phyloP scores from a whole-genome alignment of 2,329 filamentous ascomycete species.

The Ophioceras dolichostomum region DNA sequence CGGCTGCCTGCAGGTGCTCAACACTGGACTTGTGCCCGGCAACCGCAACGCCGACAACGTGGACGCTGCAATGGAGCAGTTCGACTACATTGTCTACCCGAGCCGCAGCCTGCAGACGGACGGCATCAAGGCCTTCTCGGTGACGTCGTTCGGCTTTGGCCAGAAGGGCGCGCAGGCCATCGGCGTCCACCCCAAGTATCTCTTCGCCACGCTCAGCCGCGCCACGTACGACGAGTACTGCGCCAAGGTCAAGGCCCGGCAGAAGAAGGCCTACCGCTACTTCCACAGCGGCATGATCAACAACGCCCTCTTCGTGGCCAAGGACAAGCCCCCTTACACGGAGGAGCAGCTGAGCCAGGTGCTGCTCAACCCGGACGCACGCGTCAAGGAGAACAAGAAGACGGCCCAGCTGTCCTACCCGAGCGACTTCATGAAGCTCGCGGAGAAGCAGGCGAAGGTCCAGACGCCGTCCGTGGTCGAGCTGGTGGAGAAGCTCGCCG shows the following conservation, averaged over 20 bases:
- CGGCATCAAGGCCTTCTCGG: constrained; percentile 95
- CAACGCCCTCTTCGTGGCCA: constrained; percentile 95
- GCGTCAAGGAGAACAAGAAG: constrained; percentile 80
- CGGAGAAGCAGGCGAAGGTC: constrained; percentile 38
- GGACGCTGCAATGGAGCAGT: constrained; percentile 92
- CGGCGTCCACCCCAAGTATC: constrained; percentile 91
- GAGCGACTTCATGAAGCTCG: constrained; percentile 53
- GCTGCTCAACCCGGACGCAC: constrained; percentile 87
- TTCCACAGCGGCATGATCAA: constrained; percentile 98
- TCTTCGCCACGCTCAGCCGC: constrained; percentile 88
- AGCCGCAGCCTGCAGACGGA: constrained; percentile 94
- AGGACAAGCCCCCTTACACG: constrained; percentile 79
- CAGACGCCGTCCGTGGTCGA: constrained; percentile 53
- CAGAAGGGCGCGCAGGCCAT: constrained; percentile 98
- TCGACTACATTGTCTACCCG: constrained; percentile 95
- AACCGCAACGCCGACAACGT: constrained; percentile 98
- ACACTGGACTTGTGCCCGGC: constrained; percentile 85
- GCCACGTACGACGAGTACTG: constrained; percentile 72
- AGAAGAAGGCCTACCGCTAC: constrained; percentile 98
- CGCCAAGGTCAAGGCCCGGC: constrained; percentile 77
- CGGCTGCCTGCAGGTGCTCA: constrained; percentile 89
- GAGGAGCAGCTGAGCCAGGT: constrained; percentile 78
- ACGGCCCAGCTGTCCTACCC: constrained; percentile 66
- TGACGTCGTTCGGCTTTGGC: constrained; percentile 98
- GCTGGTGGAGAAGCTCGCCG: constrained; percentile 67